These are phyloP conservation scores for Lachancea meyersii DNA, from an alignment of 805 yeast genomes.

Conservation along the genomic window DNA sequence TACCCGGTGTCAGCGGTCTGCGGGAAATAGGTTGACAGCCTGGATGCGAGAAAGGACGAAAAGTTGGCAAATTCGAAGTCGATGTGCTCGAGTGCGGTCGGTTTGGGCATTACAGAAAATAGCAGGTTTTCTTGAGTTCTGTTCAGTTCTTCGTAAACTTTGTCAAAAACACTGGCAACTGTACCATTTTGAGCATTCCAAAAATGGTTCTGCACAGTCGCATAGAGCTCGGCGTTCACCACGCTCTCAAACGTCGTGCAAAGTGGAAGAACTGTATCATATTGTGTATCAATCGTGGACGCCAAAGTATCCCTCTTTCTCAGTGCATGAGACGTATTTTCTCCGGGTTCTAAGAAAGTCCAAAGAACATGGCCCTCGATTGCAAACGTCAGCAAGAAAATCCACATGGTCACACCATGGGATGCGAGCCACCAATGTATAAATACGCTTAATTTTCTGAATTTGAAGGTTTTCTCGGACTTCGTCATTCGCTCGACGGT, in stretches of 20 bases:
- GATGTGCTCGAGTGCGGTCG: not conserved
- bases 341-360: not conserved
- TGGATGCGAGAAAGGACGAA: not conserved
- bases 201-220: not conserved
- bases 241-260: not conserved
- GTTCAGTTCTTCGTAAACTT: not conserved
- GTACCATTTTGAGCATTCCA: slow-evolving; percentile 1
- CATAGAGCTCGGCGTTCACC: not conserved
- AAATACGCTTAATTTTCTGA: not conserved
- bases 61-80: not conserved
- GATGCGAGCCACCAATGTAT: slow-evolving; percentile 15
- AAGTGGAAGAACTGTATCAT: not conserved
- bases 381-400: slow-evolving; percentile 9
- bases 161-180: not conserved
- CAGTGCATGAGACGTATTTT: not conserved
- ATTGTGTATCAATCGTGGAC: not conserved
- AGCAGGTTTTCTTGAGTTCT: not conserved
- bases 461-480: not conserved
- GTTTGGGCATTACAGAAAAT: not conserved
- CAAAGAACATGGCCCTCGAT: slow-evolving; percentile 5
- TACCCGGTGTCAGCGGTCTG: not conserved
- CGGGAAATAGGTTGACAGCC: not conserved
- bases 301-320: not conserved
- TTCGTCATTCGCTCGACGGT: not conserved
- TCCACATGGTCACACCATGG: slow-evolving; percentile 11